Evolutionary conservation across 352 stramenopile genomes (phyloP).

Genomic region (Globisporangium paroecandrum): DNA sequence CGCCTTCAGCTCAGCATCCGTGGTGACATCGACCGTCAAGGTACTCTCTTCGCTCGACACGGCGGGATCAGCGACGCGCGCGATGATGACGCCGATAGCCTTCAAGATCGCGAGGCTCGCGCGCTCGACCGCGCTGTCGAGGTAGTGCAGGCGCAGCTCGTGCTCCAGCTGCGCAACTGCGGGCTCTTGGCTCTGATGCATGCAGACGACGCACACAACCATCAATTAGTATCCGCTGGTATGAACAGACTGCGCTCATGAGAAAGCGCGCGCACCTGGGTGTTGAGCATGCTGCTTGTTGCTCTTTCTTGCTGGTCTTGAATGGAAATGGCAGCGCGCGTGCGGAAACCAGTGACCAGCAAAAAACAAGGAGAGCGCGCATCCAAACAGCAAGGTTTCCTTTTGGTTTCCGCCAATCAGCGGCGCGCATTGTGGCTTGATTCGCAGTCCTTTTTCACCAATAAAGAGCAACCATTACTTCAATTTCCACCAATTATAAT

Average conservation of each 20-base stretch:
- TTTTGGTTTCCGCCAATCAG: background rate
- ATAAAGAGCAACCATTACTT: background rate
- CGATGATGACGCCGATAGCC: conserved; percentile 42
- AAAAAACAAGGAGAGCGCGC: background rate
- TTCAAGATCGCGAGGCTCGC: conserved; percentile 55
- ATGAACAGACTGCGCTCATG: background rate
- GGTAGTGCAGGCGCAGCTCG: conserved; percentile 51
- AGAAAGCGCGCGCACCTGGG: background rate
- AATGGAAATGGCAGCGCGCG: background rate
- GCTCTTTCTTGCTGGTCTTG: background rate
- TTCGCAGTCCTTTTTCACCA: background rate
- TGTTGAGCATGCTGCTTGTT: conserved; percentile 3
- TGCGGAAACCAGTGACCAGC: background rate
- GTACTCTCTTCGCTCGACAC: background rate
- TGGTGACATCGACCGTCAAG: conserved; percentile 16
- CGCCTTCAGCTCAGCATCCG: conserved; percentile 25
- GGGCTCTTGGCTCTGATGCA: conserved; percentile 1
- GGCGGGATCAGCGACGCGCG: conserved; percentile 1
- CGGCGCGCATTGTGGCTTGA: background rate
- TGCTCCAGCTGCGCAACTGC: conserved; percentile 24
- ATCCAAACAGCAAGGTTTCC: background rate
- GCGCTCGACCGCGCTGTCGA: conserved; percentile 56
- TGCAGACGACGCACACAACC: background rate
- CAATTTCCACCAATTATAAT: background rate
- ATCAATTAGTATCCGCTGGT: background rate